Percentiles rank a stretch among this genome's conserved stretches.
These are phyloP conservation scores for Apiotrichum laibachii DNA, from an alignment of 1,284 basidiomycete species.

Conservation along the genomic window DNA sequence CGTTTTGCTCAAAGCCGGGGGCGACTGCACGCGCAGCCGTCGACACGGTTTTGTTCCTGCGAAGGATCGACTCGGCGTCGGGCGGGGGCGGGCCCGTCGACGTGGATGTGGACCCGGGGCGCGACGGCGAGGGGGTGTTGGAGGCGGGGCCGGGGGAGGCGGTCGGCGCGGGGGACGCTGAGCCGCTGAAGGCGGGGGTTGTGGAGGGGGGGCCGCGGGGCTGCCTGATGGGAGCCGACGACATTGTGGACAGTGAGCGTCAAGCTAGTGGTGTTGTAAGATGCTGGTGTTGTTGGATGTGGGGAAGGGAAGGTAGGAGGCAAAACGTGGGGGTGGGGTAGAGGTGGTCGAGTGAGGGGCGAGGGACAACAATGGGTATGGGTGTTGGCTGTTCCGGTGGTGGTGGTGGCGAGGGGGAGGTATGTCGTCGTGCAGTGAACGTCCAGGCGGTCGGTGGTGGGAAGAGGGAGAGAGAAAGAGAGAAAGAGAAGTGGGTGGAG, in stretches of 20 bases:
- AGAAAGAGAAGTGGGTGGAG: no score
- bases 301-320: no score
- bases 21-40: slow-evolving; percentile 18
- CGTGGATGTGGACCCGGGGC: neutral
- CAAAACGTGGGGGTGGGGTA: no score
- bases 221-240: slow-evolving; percentile 42
- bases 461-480: no score
- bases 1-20: slow-evolving; percentile 1
- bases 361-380: no score
- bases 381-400: no score
- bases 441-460: no score
- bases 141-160: neutral
- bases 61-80: slow-evolving; percentile 35
- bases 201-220: slow-evolving; percentile 43
- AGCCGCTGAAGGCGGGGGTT: slow-evolving; percentile 12
- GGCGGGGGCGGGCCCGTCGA: slow-evolving; percentile 32
- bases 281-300: neutral
- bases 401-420: no score
- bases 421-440: no score
- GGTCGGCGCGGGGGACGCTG: slow-evolving; percentile 17
- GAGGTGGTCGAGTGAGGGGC: no score
- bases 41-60: slow-evolving; percentile 41
- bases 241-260: slow-evolving; percentile 12
- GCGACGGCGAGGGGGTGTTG: slow-evolving; percentile 4
- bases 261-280: neutral